These are phyloP conservation scores for Thalia dealbata DNA, from an alignment of 176 grass and related monocot genomes.

Conservation along the genomic window DNA sequence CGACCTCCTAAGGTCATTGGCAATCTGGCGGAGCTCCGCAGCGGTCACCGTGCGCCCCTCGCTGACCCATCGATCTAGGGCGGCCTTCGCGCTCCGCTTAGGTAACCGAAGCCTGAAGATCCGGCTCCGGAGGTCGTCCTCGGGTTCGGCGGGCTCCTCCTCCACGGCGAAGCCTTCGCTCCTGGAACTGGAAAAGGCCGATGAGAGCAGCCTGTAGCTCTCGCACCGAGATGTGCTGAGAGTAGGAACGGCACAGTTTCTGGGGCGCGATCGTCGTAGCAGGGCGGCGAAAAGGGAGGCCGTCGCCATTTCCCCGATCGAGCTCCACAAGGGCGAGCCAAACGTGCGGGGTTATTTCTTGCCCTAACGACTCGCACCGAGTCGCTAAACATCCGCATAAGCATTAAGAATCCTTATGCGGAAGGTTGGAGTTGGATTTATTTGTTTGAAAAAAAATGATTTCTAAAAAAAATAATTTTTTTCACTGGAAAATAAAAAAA, in stretches of 20 bases:
- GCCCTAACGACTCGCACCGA: no score
- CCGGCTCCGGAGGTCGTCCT: slow-evolving; percentile 46
- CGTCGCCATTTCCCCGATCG: not conserved
- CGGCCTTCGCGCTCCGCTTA: slow-evolving; percentile 65
- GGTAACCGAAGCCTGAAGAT: slow-evolving; percentile 59
- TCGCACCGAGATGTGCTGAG: not conserved
- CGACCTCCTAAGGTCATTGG: slow-evolving; percentile 47
- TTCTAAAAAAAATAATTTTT: no score
- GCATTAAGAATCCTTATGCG: no score
- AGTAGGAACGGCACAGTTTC: not conserved
- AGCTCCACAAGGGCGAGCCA: no score
- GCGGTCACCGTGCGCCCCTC: slow-evolving; percentile 42
- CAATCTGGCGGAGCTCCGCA: slow-evolving; percentile 43
- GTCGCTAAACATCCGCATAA: no score
- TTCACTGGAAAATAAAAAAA: no score
- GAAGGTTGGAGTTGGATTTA: no score
- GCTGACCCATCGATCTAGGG: slow-evolving; percentile 46
- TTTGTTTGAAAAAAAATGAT: no score
- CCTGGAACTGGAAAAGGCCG: slow-evolving; percentile 11
- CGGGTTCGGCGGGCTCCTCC: not conserved
- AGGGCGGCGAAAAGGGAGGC: slow-evolving; percentile 1
- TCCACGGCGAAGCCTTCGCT: slow-evolving; percentile 10
- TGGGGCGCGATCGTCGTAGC: not conserved
- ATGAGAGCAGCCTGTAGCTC: slow-evolving; percentile 9
- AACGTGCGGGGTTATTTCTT: no score